A percentile compares a stretch with the other conserved stretches of the same genome.
Conservation (phyloP, 257 asterid species). For the Scutellaria minor region DNA sequence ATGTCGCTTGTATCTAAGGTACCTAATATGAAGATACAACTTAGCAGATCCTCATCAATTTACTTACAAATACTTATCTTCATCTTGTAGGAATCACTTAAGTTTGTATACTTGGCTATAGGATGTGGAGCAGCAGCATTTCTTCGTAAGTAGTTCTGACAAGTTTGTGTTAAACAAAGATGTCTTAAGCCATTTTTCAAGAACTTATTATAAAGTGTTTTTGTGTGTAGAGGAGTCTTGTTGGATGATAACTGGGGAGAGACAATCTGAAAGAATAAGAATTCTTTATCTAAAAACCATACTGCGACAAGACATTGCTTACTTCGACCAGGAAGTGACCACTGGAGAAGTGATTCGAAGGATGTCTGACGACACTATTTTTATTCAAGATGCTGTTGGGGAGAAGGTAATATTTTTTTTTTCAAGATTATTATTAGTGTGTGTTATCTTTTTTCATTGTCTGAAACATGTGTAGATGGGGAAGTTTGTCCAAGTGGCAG, state of each 20-base stretch:
- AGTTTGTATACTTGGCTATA: conserved; percentile 50
- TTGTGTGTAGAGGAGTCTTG: conserved; percentile 51
- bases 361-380: conserved; percentile 51
- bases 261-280: conserved; percentile 62
- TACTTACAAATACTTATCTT: not conserved
- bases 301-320: conserved; percentile 61
- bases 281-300: conserved; percentile 46
- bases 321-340: conserved; percentile 56
- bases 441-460: not conserved
- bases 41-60: no score
- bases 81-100: conserved; percentile 44
- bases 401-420: conserved; percentile 47
- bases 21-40: not conserved
- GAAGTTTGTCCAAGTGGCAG: conserved; percentile 43
- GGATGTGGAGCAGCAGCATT: conserved; percentile 59
- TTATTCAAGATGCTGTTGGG: conserved; percentile 59
- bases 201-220: not conserved
- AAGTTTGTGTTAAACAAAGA: not conserved
- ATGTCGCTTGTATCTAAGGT: conserved; percentile 48
- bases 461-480: conserved; percentile 41
- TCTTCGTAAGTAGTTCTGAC: conserved; percentile 55
- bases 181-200: not conserved
- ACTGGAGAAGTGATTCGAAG: conserved; percentile 56
- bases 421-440: not conserved
- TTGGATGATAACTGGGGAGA: conserved; percentile 68